Conservation (phyloP, 768 basidiomycete genomes). For the Russula foetens region DNA sequence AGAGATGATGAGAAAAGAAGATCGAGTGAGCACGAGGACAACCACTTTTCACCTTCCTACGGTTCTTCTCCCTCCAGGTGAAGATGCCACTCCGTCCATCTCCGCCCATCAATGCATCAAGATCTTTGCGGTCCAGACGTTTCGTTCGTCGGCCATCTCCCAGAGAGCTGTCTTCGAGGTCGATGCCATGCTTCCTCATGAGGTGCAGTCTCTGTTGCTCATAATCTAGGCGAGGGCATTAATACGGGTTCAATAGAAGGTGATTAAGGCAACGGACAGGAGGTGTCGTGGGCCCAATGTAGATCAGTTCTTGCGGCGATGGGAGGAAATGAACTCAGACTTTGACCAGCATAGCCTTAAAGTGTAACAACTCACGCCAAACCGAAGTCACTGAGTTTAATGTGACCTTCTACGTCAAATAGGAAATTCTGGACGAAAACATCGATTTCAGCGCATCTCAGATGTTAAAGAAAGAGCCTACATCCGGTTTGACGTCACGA, state of each 20-base stretch:
- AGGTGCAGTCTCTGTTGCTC: conserved; percentile 88
- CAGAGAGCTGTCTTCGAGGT: conserved; percentile 73
- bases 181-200: conserved; percentile 88
- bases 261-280: conserved; percentile 44
- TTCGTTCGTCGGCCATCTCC: conserved; percentile 66
- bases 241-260: conserved; percentile 5
- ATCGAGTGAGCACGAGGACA: conserved; percentile 25
- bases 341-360: not conserved
- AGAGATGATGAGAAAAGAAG: conserved; percentile 9
- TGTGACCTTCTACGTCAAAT: conserved; percentile 88
- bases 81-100: conserved; percentile 79
- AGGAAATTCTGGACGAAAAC: conserved; percentile 71
- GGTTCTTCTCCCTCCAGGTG: conserved; percentile 92
- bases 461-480: conserved; percentile 30
- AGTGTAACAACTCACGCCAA: conserved; percentile 61
- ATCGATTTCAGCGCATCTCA: not conserved
- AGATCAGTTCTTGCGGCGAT: conserved; percentile 60
- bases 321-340: conserved; percentile 2
- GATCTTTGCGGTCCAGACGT: conserved; percentile 72
- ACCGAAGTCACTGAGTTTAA: conserved; percentile 93
- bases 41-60: conserved; percentile 66
- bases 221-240: conserved; percentile 52
- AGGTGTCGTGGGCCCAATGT: conserved; percentile 96
- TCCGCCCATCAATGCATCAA: conserved; percentile 78
- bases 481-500: conserved; percentile 94